Base-by-base conservation (phyloP, 139 green algal genomes). In the Micractinium sp. region DNA sequence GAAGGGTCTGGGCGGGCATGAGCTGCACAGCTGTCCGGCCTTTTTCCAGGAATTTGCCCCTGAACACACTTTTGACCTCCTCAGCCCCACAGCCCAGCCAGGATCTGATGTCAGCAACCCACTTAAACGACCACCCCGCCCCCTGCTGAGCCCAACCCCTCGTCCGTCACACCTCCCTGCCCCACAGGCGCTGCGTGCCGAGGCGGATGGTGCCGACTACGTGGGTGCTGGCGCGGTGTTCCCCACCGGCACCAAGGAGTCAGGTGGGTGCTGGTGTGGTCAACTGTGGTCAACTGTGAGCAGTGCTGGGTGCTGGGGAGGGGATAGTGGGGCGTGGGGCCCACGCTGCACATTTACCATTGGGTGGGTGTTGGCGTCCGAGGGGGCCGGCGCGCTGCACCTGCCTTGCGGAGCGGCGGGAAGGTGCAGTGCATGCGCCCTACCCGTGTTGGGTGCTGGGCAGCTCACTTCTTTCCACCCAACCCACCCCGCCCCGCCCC, bases 141-240 rank as follows among this genome's bases (percentile, higher is more conserved):
- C 47, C 47, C 9, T 56, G 47, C 47, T 56, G 47, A 56, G 47
- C 47, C 47, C 47, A 56, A n/a, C 47, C 47, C 5, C 47, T 56
- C 5, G 7, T 9, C 9, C 9, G 47, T 56, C 5, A 56, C 9
- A 56, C 47, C 9, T 56, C 47, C 47, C 47, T 56, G 29, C 73
- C 36, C 18, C 29, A 63, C 93, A 98, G 84, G 96, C 96, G 0
- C 38, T 93, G 39, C 38, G 39, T 38, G 95, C 92, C 2, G 85
- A 92, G 71, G 92, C 91, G 7, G 96, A 94, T 2, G 97, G 97
- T 0, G 97, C 97, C 0, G 97, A 99, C 92, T 99, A 99, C 91
- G 56, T 99, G 18, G 97, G 97, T 0, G 91, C 90, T 0, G 97
- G 97, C 13, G 95, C 96, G 82, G 93, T 98, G 29, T 97, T 90